A percentile compares a stretch with the other conserved stretches of the same genome.
Evolutionary conservation across 2,329 filamentous ascomycete species (phyloP).

Genomic region (Neospermospora avenae): DNA sequence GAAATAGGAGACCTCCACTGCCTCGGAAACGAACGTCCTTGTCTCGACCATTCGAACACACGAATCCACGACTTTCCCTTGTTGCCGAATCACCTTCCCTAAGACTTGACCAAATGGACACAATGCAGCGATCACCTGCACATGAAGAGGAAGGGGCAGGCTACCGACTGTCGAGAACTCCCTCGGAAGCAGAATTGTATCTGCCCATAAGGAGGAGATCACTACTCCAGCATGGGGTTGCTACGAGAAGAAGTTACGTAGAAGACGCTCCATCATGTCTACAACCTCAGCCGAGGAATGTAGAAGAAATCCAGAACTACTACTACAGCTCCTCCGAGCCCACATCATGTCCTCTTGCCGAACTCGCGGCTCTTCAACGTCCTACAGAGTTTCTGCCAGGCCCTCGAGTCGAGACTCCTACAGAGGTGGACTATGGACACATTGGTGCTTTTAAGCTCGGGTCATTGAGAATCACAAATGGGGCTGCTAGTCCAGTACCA

Average conservation of each 20-base stretch:
- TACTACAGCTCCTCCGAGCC: slow-evolving; percentile 18
- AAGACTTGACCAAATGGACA: slow-evolving; percentile 11
- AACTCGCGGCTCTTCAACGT: slow-evolving; percentile 12
- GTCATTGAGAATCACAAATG: slow-evolving; percentile 60
- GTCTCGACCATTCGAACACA: slow-evolving; percentile 17
- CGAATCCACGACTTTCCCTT: slow-evolving; percentile 28
- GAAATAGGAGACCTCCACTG: slow-evolving; percentile 15
- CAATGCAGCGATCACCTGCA: slow-evolving; percentile 7
- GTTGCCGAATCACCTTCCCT: slow-evolving; percentile 27
- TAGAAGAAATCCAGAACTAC: slow-evolving; percentile 16
- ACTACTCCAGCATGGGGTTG: slow-evolving; percentile 33
- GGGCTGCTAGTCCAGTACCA: slow-evolving; percentile 48
- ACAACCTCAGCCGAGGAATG: slow-evolving; percentile 16
- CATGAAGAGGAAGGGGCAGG: slow-evolving; percentile 9
- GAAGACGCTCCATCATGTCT: slow-evolving; percentile 20
- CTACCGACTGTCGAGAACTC: slow-evolving; percentile 11
- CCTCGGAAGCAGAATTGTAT: slow-evolving; percentile 28
- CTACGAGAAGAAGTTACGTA: slow-evolving; percentile 28
- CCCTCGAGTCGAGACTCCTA: slow-evolving; percentile 43
- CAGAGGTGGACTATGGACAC: slow-evolving; percentile 55
- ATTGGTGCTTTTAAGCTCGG: slow-evolving; percentile 62
- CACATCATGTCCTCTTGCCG: slow-evolving; percentile 15
- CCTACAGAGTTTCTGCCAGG: slow-evolving; percentile 12
- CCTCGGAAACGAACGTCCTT: slow-evolving; percentile 25
- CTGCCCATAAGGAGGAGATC: slow-evolving; percentile 32